A percentile compares a stretch with the other conserved stretches of the same genome.
phyloP scores from a whole-genome alignment of 257 asterid genomes.

The Solanum sparsipilum region DNA sequence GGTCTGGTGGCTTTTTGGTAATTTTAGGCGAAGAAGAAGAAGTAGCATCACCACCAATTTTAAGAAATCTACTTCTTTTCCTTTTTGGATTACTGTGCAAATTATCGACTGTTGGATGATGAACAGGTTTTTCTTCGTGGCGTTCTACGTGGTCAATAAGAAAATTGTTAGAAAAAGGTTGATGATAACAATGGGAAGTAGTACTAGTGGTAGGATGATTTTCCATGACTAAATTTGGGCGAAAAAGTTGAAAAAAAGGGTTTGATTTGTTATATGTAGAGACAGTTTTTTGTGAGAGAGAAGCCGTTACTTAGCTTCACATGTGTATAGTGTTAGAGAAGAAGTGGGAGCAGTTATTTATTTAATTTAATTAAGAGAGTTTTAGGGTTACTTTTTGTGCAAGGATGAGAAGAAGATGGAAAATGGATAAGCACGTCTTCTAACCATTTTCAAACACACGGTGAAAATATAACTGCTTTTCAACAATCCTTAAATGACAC shows the following conservation, averaged over 20 bases:
- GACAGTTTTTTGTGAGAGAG: not conserved
- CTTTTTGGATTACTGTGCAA: constrained; percentile 22
- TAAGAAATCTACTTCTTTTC: constrained; percentile 35
- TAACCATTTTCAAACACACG: not conserved
- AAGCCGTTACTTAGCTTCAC: not conserved
- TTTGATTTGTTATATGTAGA: not conserved
- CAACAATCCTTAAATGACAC: not conserved
- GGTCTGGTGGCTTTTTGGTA: constrained; percentile 32
- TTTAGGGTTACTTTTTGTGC: not conserved
- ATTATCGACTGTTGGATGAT: not conserved
- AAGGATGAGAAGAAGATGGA: not conserved
- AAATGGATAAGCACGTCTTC: not conserved
- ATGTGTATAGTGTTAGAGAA: not conserved
- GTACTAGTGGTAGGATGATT: not conserved
- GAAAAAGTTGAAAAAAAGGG: not conserved
- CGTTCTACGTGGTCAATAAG: not conserved
- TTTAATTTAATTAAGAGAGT: not conserved
- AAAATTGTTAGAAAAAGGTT: not conserved
- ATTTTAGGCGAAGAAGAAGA: constrained; percentile 4
- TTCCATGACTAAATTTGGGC: not conserved
- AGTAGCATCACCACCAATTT: not conserved
- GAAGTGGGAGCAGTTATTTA: not conserved
- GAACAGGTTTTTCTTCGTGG: not conserved
- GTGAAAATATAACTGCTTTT: not conserved
- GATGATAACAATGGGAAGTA: not conserved